A percentile compares a stretch with the other conserved stretches of the same genome.
phyloP scores from a whole-genome alignment of 129 eudicot genomes.

The Solidago caesia region DNA sequence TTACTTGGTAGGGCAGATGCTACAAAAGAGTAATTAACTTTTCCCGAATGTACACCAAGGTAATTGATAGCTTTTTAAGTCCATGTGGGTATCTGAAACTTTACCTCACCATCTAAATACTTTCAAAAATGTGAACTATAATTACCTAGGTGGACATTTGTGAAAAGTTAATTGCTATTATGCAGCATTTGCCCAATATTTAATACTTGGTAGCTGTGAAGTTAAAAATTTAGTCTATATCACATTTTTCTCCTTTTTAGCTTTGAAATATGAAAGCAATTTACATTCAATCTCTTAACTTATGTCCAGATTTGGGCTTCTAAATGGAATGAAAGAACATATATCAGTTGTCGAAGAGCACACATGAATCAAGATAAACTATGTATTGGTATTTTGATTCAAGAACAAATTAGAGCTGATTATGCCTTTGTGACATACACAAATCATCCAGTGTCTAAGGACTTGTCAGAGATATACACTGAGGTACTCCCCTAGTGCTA shows the following conservation, averaged over 20 bases:
- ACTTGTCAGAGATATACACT: slow-evolving; percentile 45
- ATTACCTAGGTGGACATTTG: too few species aligned
- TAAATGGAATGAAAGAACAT: slow-evolving; percentile 54
- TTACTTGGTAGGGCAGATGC: background rate
- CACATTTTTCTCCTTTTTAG: background rate
- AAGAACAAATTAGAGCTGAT: slow-evolving; percentile 49
- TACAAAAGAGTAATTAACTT: too few species aligned
- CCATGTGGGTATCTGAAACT: too few species aligned
- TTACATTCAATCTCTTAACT: background rate
- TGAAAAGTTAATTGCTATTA: too few species aligned
- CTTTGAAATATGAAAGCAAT: background rate
- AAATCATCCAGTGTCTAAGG: slow-evolving; percentile 47
- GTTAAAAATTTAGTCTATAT: background rate
- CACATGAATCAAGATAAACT: slow-evolving; percentile 24
- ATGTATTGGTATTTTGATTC: slow-evolving; percentile 45
- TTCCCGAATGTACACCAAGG: too few species aligned
- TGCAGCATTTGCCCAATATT: too few species aligned
- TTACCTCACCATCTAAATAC: too few species aligned
- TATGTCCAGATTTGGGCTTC: slow-evolving; percentile 50
- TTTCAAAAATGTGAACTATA: too few species aligned
- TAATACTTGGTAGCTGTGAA: background rate
- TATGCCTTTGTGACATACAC: slow-evolving; percentile 54
- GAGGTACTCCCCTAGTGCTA: slow-evolving; percentile 29
- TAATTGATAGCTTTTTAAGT: too few species aligned
- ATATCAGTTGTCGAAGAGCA: slow-evolving; percentile 38